Percentiles rank a stretch among this genome's conserved stretches.
These are phyloP conservation scores for Bipolaris bicolor DNA, from an alignment of 2,329 filamentous ascomycete species.

Conservation along the genomic window DNA sequence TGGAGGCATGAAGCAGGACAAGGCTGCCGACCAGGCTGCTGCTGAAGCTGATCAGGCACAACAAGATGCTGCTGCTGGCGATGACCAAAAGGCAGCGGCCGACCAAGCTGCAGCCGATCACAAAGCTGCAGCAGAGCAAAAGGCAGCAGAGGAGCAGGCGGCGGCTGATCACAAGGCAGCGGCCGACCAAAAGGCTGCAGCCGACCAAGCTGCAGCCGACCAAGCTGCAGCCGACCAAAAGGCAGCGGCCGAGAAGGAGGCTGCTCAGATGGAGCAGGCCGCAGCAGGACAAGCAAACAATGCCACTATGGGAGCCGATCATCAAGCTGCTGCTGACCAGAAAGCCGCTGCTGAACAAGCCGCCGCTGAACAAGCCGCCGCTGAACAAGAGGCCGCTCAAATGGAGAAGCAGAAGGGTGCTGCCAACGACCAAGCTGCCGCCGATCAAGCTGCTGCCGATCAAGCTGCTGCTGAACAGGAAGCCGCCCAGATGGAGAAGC, in stretches of 20 bases:
- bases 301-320: neutral
- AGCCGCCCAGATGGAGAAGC: neutral
- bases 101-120: slow-evolving; percentile 2
- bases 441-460: neutral
- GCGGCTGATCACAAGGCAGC: slow-evolving; percentile 8
- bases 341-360: slow-evolving; percentile 5
- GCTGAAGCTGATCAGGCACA: too few species aligned
- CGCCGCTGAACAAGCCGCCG: slow-evolving; percentile 1
- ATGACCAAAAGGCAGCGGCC: slow-evolving; percentile 3
- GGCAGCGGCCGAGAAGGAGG: neutral
- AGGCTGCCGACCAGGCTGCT: neutral
- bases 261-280: neutral
- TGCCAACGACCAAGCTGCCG: neutral
- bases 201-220: slow-evolving; percentile 10
- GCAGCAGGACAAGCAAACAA: neutral
- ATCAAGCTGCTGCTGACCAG: slow-evolving; percentile 8
- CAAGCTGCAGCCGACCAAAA: slow-evolving; percentile 12
- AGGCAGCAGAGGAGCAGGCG: slow-evolving; percentile 4
- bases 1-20: neutral
- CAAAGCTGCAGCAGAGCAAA: neutral
- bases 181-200: neutral
- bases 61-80: neutral
- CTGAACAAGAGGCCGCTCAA: neutral
- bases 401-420: neutral
- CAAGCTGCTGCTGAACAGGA: neutral